Evolutionary conservation across 2,329 filamentous ascomycete genomes (phyloP).

Genomic region (Monosporascus cannonballus): DNA sequence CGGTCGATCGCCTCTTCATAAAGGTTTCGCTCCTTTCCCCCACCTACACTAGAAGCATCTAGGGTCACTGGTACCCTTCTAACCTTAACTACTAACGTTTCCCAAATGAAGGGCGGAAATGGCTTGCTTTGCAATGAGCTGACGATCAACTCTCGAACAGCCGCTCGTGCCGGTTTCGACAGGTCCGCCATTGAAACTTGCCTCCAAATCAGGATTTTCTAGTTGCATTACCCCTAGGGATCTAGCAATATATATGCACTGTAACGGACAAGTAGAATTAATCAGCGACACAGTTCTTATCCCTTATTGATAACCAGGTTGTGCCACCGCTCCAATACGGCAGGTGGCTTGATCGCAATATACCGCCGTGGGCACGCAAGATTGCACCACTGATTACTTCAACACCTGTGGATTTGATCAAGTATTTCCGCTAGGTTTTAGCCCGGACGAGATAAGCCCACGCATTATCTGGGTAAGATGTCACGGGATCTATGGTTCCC

Average conservation of each 20-base stretch:
- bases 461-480: background rate
- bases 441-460: background rate
- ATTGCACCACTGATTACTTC: background rate
- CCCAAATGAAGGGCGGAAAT: too few species aligned
- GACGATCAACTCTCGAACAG: too few species aligned
- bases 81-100: too few species aligned
- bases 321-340: constrained; percentile 9
- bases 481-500: background rate
- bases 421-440: background rate
- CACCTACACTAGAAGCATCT: too few species aligned
- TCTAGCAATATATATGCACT: constrained; percentile 10
- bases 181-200: too few species aligned
- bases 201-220: too few species aligned
- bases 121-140: too few species aligned
- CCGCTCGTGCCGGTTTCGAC: too few species aligned
- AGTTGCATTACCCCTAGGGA: too few species aligned
- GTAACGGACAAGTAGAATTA: background rate
- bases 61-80: too few species aligned
- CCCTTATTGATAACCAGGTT: constrained; percentile 7
- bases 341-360: constrained; percentile 10
- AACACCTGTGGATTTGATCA: background rate
- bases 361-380: background rate
- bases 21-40: too few species aligned
- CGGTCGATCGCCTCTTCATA: too few species aligned
- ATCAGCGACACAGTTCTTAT: background rate